These are phyloP conservation scores for Peniophora sp. DNA, from an alignment of 1,284 basidiomycete genomes.

Conservation along the genomic window DNA sequence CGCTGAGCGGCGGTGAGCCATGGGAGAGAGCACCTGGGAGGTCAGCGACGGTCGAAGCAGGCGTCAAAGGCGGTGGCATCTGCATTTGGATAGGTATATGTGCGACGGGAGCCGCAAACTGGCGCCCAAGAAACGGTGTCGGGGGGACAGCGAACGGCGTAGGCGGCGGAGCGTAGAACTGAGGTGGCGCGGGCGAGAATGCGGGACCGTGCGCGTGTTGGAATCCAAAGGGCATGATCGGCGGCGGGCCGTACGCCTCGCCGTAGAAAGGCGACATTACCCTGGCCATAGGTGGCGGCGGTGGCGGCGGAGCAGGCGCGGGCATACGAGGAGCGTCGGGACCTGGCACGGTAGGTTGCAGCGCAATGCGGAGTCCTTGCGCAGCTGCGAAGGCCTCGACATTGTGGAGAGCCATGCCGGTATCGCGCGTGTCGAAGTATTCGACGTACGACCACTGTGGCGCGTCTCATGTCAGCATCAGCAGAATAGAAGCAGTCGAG, in stretches of 20 bases:
- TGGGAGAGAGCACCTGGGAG: background rate
- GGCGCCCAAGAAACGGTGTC: background rate
- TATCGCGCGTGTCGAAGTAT: slow-evolving; percentile 54
- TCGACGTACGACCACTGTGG: slow-evolving; percentile 46
- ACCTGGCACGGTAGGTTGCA: too few species aligned
- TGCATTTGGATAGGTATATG: background rate
- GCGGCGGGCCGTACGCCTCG: background rate
- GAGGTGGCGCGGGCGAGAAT: slow-evolving; percentile 7
- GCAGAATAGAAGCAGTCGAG: background rate
- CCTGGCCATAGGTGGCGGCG: background rate
- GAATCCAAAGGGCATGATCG: background rate
- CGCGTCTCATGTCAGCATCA: background rate
- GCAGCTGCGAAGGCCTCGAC: slow-evolving; percentile 13
- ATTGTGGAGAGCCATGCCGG: slow-evolving; percentile 33
- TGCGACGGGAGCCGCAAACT: background rate
- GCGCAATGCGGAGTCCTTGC: background rate
- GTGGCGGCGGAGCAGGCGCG: background rate
- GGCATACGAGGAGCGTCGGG: too few species aligned
- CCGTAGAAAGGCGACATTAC: background rate
- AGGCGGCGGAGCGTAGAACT: background rate
- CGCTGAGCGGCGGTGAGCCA: background rate
- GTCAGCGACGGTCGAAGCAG: background rate
- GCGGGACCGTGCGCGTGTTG: slow-evolving; percentile 5
- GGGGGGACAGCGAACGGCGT: background rate
- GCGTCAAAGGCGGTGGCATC: background rate